A percentile compares a stretch with the other conserved stretches of the same genome.
Conservation (phyloP, 2,329 filamentous ascomycete species). For the Penicillium sp. region DNA sequence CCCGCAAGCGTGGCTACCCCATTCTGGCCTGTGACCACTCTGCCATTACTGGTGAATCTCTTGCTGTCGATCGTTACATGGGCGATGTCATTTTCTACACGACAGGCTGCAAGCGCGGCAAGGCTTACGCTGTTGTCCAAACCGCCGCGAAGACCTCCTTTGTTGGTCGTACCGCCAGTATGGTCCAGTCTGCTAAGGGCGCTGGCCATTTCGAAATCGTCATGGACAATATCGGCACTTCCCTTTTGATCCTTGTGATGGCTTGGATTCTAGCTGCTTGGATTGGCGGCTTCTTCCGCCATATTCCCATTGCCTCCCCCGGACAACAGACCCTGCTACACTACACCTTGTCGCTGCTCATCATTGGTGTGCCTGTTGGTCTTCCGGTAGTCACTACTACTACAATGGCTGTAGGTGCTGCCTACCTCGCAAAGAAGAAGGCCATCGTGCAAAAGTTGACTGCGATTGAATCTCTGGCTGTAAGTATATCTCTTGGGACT, state of each 20-base stretch:
- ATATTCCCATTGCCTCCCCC: constrained; percentile 63
- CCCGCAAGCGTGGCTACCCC: constrained; percentile 60
- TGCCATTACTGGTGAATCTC: constrained; percentile 79
- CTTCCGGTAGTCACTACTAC: constrained; percentile 80
- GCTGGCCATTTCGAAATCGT: constrained; percentile 81
- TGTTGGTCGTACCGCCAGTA: constrained; percentile 74
- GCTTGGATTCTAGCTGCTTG: constrained; percentile 76
- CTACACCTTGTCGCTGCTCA: constrained; percentile 72
- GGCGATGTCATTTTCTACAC: constrained; percentile 78
- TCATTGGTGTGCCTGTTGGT: constrained; percentile 82
- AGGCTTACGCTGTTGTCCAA: constrained; percentile 72
- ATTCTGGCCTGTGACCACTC: constrained; percentile 78
- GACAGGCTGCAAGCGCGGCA: constrained; percentile 80
- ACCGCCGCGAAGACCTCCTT: constrained; percentile 74
- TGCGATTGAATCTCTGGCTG: constrained; percentile 76
- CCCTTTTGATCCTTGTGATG: constrained; percentile 75
- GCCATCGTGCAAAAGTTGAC: constrained; percentile 81
- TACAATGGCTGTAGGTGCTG: constrained; percentile 76
- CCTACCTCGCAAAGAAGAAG: constrained; percentile 77
- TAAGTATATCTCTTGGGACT: constrained; percentile 32
- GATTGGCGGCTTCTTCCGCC: constrained; percentile 80
- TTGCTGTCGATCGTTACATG: constrained; percentile 72
- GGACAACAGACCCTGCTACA: constrained; percentile 69
- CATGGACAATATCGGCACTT: constrained; percentile 80
- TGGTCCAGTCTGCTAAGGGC: constrained; percentile 76